Evolutionary conservation across 1,284 basidiomycete species (phyloP).

Genomic region (Phylloboletellus chloephorus): DNA sequence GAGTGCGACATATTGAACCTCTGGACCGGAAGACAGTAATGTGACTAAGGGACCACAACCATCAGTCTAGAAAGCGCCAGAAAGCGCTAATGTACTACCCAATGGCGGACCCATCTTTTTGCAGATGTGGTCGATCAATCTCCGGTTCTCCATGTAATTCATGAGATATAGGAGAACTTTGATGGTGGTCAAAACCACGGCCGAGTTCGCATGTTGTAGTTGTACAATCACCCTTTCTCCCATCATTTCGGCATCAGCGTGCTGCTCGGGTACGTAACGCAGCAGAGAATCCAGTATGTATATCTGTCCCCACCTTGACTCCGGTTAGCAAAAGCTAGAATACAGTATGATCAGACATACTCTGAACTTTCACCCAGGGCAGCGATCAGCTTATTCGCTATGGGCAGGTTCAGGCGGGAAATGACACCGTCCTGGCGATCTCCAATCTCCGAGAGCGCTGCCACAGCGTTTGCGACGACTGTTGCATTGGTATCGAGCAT

Average conservation of each 20-base stretch:
- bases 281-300: constrained; percentile 95
- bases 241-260: constrained; percentile 88
- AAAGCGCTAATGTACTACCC: constrained; percentile 45
- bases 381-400: constrained; percentile 78
- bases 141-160: constrained; percentile 97
- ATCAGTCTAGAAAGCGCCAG: constrained; percentile 6
- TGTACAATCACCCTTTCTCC: constrained; percentile 91
- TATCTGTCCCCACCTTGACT: constrained; percentile 91
- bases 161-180: constrained; percentile 95
- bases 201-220: constrained; percentile 91
- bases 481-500: constrained; percentile 93
- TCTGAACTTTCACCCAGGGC: constrained; percentile 90
- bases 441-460: constrained; percentile 86
- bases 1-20: constrained; percentile 97
- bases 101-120: constrained; percentile 96
- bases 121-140: constrained; percentile 84
- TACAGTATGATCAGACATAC: constrained; percentile 42
- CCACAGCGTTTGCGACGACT: constrained; percentile 92
- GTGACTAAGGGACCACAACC: constrained; percentile 56
- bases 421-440: constrained; percentile 88
- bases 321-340: constrained; percentile 9
- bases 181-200: constrained; percentile 90
- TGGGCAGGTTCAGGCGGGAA: constrained; percentile 77
- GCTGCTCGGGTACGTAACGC: constrained; percentile 85
- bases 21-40: constrained; percentile 90